These are phyloP conservation scores for Sinapis alba DNA, from an alignment of 441 rosid genomes.

Conservation along the genomic window DNA sequence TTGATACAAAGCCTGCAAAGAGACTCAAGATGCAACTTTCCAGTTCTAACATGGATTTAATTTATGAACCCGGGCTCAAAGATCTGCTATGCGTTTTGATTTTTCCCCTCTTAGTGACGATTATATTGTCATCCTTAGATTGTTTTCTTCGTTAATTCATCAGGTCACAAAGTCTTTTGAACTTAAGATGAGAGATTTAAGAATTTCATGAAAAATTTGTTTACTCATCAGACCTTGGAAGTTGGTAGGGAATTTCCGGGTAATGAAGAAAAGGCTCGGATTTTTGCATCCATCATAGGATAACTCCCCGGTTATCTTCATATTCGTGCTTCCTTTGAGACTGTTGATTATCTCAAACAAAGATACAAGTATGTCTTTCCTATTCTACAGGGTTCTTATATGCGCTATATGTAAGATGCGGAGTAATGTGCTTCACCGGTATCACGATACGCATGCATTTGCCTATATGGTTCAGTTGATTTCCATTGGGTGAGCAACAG, in stretches of 20 bases:
- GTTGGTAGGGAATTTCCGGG: no score
- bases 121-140: no score
- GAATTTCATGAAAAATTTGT: not conserved
- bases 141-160: no score
- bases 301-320: constrained; percentile 75
- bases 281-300: constrained; percentile 61
- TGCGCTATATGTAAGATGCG: constrained; percentile 72
- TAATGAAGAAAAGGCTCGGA: constrained; percentile 22
- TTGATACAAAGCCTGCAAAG: not conserved
- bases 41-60: no score
- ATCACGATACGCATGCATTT: constrained; percentile 88
- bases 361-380: constrained; percentile 66
- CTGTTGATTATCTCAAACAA: constrained; percentile 92
- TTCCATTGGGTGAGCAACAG: constrained; percentile 63
- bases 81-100: not conserved
- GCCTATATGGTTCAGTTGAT: constrained; percentile 83
- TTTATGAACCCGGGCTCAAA: not conserved
- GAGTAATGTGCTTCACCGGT: constrained; percentile 80
- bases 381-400: constrained; percentile 67
- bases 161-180: no score
- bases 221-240: no score
- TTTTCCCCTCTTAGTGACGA: not conserved
- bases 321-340: constrained; percentile 61
- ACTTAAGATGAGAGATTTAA: no score
- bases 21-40: not conserved